Percentiles rank a stretch among this genome's conserved stretches.
Conservation (phyloP, 352 stramenopile species). For the Globisporangium recalcitrans region DNA sequence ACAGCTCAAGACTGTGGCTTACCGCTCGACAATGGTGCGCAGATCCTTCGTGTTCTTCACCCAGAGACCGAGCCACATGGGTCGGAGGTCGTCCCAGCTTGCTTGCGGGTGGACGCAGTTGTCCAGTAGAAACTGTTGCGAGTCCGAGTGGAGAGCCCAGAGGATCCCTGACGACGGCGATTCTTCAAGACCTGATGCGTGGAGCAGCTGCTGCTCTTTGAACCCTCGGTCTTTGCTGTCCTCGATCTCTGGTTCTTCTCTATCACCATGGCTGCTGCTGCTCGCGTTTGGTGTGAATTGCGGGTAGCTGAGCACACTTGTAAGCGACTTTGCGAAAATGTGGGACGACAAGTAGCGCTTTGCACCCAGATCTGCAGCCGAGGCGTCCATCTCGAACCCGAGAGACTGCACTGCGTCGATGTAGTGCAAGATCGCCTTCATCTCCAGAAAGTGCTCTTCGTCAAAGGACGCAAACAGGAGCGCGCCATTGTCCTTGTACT, state of each 20-base stretch:
- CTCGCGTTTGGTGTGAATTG: conserved; percentile 16
- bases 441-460: conserved; percentile 62
- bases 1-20: too few species aligned
- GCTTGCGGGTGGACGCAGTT: conserved; percentile 53
- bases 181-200: conserved; percentile 31
- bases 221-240: neutral
- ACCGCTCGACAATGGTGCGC: conserved; percentile 61
- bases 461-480: conserved; percentile 64
- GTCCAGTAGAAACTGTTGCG: conserved; percentile 72
- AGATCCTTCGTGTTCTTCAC: conserved; percentile 74
- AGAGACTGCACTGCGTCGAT: conserved; percentile 68
- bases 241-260: conserved; percentile 13
- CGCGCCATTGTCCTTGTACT: conserved; percentile 30
- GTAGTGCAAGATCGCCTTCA: conserved; percentile 66
- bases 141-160: conserved; percentile 81
- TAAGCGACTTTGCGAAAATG: conserved; percentile 58
- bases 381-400: conserved; percentile 71
- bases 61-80: conserved; percentile 77
- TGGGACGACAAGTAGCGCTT: conserved; percentile 74
- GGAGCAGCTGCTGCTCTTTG: neutral
- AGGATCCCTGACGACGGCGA: conserved; percentile 64
- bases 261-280: conserved; percentile 10
- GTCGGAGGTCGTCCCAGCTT: conserved; percentile 58
- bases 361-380: conserved; percentile 62
- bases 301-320: conserved; percentile 29